Evolutionary conservation across 2,329 filamentous ascomycete species (phyloP).

Genomic region (Penicillium sp.): DNA sequence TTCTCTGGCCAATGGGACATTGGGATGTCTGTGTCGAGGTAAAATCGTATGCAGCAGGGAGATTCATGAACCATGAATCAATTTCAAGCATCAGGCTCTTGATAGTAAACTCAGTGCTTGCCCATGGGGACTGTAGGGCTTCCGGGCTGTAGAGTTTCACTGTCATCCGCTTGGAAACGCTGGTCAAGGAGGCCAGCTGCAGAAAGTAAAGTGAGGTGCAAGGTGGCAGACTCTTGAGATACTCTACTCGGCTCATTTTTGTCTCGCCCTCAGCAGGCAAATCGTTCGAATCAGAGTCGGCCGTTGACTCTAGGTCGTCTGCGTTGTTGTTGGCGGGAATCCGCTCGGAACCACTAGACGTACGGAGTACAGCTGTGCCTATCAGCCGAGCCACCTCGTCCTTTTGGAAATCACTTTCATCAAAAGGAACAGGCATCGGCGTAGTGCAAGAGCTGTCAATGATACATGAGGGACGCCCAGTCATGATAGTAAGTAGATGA

Average conservation of each 20-base stretch:
- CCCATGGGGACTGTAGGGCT: conserved; percentile 36
- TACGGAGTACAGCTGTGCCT: conserved; percentile 23
- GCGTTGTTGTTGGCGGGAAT: conserved; percentile 22
- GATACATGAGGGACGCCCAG: conserved; percentile 46
- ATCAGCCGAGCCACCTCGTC: conserved; percentile 27
- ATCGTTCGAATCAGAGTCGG: conserved; percentile 23
- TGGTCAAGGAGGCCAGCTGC: conserved; percentile 37
- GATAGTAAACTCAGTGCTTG: conserved; percentile 40
- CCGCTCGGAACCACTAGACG: conserved; percentile 20
- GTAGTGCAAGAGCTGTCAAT: conserved; percentile 43
- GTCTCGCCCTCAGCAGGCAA: conserved; percentile 13
- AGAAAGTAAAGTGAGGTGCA: conserved; percentile 44
- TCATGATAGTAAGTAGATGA: conserved; percentile 43
- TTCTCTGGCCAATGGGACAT: conserved; percentile 35
- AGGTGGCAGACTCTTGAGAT: conserved; percentile 37
- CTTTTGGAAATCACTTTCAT: conserved; percentile 41
- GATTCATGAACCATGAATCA: conserved; percentile 41
- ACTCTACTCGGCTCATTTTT: conserved; percentile 30
- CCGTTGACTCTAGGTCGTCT: conserved; percentile 20
- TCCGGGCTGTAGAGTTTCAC: conserved; percentile 42
- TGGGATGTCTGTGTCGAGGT: conserved; percentile 38
- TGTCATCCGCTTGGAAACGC: conserved; percentile 39
- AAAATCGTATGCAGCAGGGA: conserved; percentile 42
- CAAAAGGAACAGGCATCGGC: conserved; percentile 42
- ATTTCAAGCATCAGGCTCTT: conserved; percentile 38